phyloP scores from a whole-genome alignment of 2,329 filamentous ascomycete species.

The Trichoderma guizhouense region DNA sequence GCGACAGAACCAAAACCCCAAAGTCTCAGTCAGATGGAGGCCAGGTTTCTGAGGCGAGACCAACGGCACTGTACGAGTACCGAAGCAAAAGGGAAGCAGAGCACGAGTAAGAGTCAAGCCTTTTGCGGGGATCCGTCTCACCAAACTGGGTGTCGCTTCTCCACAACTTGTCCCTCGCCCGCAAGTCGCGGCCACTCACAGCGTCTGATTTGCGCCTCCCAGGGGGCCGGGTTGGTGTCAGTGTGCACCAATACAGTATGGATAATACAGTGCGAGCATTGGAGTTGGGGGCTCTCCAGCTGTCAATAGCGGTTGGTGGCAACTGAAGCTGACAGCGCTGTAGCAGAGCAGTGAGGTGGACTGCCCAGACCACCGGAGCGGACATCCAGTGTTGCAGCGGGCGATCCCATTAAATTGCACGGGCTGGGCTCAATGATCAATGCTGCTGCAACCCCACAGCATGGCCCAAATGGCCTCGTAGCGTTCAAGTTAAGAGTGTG shows the following conservation, averaged over 20 bases:
- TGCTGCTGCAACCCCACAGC: not conserved
- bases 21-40: not conserved
- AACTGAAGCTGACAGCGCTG: not conserved
- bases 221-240: not conserved
- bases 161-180: not conserved
- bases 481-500: not conserved
- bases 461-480: not conserved
- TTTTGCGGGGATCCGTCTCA: not conserved
- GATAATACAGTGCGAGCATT: not conserved
- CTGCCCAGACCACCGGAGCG: not conserved
- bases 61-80: not conserved
- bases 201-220: not conserved
- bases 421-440: not conserved
- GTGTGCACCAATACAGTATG: not conserved
- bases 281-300: not conserved
- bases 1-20: not conserved
- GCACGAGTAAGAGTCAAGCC: not conserved
- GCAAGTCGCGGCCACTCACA: not conserved
- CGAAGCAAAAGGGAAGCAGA: too few relatives aligned
- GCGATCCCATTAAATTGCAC: not conserved
- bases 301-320: not conserved
- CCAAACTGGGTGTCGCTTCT: not conserved
- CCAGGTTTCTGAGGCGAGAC: not conserved
- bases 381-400: not conserved
- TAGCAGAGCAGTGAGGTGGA: not conserved